These are phyloP conservation scores for Kandelia obovata DNA, from an alignment of 345 rosid species.

Conservation along the genomic window DNA sequence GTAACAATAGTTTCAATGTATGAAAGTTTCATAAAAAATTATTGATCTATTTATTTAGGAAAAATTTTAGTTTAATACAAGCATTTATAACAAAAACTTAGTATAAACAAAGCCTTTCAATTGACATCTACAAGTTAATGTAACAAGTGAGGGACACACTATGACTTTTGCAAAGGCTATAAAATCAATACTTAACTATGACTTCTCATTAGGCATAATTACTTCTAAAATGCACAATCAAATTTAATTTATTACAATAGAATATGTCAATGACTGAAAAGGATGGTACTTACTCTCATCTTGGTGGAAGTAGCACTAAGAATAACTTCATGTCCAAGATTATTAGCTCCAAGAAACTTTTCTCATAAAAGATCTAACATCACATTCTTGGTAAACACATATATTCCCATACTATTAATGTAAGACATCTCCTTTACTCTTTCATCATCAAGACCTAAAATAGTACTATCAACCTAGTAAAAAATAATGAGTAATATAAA, in stretches of 20 bases:
- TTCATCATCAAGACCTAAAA: constrained; percentile 84
- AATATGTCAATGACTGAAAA: neutral
- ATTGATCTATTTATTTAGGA: neutral
- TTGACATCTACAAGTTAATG: neutral
- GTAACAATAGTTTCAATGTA: neutral
- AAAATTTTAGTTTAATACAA: neutral
- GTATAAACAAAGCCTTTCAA: neutral
- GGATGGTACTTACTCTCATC: constrained; percentile 53
- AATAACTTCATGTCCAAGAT: constrained; percentile 94
- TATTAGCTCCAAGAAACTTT: constrained; percentile 92
- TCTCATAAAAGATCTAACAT: constrained; percentile 83
- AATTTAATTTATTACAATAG: neutral
- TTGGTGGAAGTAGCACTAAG: constrained; percentile 92
- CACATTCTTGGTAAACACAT: constrained; percentile 80
- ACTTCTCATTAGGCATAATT: neutral
- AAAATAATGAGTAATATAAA: neutral
- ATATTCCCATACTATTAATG: constrained; percentile 97
- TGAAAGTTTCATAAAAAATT: neutral
- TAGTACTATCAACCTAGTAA: constrained; percentile 77
- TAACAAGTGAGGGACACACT: neutral
- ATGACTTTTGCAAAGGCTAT: neutral
- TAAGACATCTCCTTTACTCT: constrained; percentile 91
- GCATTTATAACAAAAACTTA: neutral
- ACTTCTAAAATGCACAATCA: neutral
- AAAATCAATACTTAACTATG: neutral